These are phyloP conservation scores for Fusarium annulatum DNA, from an alignment of 2,329 filamentous ascomycete species.

Conservation along the genomic window DNA sequence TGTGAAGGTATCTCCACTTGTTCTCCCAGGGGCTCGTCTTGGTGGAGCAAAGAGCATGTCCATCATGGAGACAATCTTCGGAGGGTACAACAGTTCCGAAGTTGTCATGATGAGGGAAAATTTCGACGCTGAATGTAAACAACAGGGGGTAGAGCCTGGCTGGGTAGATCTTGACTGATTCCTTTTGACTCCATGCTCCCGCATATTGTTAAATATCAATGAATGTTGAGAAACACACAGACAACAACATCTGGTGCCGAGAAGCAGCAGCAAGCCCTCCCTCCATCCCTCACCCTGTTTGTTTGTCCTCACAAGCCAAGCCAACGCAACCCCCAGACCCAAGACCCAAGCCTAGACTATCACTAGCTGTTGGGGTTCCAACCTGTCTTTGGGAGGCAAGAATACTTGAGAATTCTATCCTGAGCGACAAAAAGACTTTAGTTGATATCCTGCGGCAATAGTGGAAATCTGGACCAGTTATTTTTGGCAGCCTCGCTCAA, in stretches of 20 bases:
- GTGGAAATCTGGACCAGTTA: not conserved
- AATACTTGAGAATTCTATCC: not conserved
- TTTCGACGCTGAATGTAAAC: not conserved
- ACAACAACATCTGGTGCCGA: constrained; percentile 18
- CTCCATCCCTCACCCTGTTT: constrained; percentile 10
- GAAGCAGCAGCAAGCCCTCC: constrained; percentile 23
- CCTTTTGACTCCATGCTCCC: not conserved
- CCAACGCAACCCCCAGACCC: constrained; percentile 27
- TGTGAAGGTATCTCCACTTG: constrained; percentile 17
- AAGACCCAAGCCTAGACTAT: constrained; percentile 1
- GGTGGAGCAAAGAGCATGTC: constrained; percentile 19
- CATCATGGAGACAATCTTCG: constrained; percentile 19
- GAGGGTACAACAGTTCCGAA: constrained; percentile 13
- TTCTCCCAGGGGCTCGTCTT: constrained; percentile 6
- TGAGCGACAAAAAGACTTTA: not conserved
- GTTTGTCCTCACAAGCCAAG: constrained; percentile 1
- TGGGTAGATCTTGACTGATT: constrained; percentile 9
- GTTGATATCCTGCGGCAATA: not conserved
- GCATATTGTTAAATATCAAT: not conserved
- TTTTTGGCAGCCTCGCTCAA: not conserved
- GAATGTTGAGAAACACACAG: constrained; percentile 2
- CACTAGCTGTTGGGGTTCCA: constrained; percentile 30
- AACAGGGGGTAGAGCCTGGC: not conserved
- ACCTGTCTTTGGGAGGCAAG: not conserved
- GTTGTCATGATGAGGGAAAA: constrained; percentile 35